phyloP scores from a whole-genome alignment of 805 yeast genomes.

The Starmerella powellii region DNA sequence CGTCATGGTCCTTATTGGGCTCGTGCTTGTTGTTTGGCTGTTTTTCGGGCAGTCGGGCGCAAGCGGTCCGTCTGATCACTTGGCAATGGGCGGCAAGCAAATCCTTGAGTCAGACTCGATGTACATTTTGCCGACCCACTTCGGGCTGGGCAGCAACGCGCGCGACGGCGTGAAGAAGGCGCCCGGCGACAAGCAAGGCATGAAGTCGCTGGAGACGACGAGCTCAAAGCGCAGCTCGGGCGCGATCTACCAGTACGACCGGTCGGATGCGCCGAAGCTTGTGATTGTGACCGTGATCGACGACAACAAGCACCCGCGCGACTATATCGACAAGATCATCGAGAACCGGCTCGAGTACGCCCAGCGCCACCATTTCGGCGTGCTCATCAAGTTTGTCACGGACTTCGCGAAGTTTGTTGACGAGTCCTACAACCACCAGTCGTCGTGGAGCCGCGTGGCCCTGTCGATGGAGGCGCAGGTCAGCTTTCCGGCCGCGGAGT shows the following conservation, averaged over 20 bases:
- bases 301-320: slow-evolving; percentile 53
- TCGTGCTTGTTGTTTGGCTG: slow-evolving; percentile 23
- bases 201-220: slow-evolving; percentile 7
- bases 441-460: slow-evolving; percentile 51
- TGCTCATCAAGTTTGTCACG: slow-evolving; percentile 73
- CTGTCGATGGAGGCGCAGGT: slow-evolving; percentile 77
- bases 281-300: slow-evolving; percentile 77
- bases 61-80: not conserved
- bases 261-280: slow-evolving; percentile 28
- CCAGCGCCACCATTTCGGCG: slow-evolving; percentile 64
- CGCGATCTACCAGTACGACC: slow-evolving; percentile 19
- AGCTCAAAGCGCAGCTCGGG: slow-evolving; percentile 4
- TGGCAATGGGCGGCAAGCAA: slow-evolving; percentile 9
- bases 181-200: slow-evolving; percentile 26
- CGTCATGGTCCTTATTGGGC: slow-evolving; percentile 21
- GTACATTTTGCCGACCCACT: slow-evolving; percentile 23
- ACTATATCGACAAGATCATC: slow-evolving; percentile 53
- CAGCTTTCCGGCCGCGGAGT: slow-evolving; percentile 83
- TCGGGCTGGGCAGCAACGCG: slow-evolving; percentile 12
- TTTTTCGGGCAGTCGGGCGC: slow-evolving; percentile 17
- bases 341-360: slow-evolving; percentile 88
- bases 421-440: slow-evolving; percentile 19
- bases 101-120: slow-evolving; percentile 14
- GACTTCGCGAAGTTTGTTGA: slow-evolving; percentile 41
- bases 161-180: slow-evolving; percentile 26